These are phyloP conservation scores for Candida orba DNA, from an alignment of 805 yeast genomes.

Conservation along the genomic window DNA sequence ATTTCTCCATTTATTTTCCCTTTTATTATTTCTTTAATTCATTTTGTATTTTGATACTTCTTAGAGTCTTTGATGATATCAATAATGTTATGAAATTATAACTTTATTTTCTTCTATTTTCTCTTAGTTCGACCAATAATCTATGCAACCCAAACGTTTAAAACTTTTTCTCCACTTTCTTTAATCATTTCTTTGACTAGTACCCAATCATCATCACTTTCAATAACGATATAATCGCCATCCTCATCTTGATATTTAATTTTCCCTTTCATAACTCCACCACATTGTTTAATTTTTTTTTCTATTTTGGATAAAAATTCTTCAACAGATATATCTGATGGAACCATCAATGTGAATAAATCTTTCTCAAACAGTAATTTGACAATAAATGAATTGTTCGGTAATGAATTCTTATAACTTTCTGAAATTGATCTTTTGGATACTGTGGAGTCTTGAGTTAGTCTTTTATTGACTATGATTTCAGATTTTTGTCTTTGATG, in stretches of 20 bases:
- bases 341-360: conserved; percentile 60
- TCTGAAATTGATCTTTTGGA: conserved; percentile 33
- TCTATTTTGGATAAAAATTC: conserved; percentile 53
- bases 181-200: conserved; percentile 70
- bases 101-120: too few relatives aligned
- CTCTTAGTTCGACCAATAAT: too few relatives aligned
- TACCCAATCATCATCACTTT: conserved; percentile 80
- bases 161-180: conserved; percentile 42
- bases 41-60: not conserved
- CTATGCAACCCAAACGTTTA: conserved; percentile 35
- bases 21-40: not conserved
- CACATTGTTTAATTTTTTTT: conserved; percentile 47
- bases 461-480: conserved; percentile 14
- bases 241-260: conserved; percentile 90
- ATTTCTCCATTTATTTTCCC: not conserved
- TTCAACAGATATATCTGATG: conserved; percentile 40
- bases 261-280: conserved; percentile 40
- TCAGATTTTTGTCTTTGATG: conserved; percentile 25
- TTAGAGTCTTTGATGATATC: too few relatives aligned
- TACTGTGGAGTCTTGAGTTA: conserved; percentile 22
- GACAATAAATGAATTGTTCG: conserved; percentile 31
- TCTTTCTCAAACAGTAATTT: conserved; percentile 37
- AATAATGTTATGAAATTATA: too few relatives aligned
- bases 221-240: conserved; percentile 84
- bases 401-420: conserved; percentile 30